A percentile compares a stretch with the other conserved stretches of the same genome.
Evolutionary conservation across 345 rosid species (phyloP).

Genomic region (Odontarrhena argentea): DNA sequence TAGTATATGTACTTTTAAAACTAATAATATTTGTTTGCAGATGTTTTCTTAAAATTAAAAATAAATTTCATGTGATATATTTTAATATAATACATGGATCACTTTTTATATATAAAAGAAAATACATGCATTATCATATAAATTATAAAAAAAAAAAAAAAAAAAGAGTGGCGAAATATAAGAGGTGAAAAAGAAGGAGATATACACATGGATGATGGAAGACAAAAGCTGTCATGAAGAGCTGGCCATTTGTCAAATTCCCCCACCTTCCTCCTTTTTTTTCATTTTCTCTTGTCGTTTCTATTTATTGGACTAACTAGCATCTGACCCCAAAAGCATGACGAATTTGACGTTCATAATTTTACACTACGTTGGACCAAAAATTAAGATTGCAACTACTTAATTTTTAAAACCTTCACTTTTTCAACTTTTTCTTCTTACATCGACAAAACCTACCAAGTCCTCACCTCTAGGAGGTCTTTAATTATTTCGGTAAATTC

Average conservation of each 20-base stretch:
- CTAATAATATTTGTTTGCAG: too few relatives aligned
- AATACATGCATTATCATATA: too few relatives aligned
- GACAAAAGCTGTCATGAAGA: constrained; percentile 43
- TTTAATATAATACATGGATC: too few relatives aligned
- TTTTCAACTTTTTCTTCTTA: constrained; percentile 15
- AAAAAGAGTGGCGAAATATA: constrained; percentile 6
- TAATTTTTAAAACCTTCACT: background rate
- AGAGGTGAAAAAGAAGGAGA: constrained; percentile 8
- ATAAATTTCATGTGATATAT: too few relatives aligned
- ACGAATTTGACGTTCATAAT: background rate
- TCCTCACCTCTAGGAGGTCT: constrained; percentile 16
- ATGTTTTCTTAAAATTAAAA: too few relatives aligned
- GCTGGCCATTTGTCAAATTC: constrained; percentile 43
- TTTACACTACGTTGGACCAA: background rate
- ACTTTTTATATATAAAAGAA: too few relatives aligned
- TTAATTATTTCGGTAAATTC: background rate
- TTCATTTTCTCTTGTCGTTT: constrained; percentile 16
- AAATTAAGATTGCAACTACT: constrained; percentile 10
- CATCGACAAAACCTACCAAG: constrained; percentile 2
- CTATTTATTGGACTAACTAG: constrained; percentile 10
- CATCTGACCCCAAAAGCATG: background rate
- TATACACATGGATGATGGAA: constrained; percentile 41
- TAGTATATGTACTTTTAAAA: too few relatives aligned
- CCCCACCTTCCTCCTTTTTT: constrained; percentile 21
- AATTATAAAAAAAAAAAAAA: background rate